These are phyloP conservation scores for Cucurbita maxima DNA, from an alignment of 306 rosid genomes.

Conservation along the genomic window DNA sequence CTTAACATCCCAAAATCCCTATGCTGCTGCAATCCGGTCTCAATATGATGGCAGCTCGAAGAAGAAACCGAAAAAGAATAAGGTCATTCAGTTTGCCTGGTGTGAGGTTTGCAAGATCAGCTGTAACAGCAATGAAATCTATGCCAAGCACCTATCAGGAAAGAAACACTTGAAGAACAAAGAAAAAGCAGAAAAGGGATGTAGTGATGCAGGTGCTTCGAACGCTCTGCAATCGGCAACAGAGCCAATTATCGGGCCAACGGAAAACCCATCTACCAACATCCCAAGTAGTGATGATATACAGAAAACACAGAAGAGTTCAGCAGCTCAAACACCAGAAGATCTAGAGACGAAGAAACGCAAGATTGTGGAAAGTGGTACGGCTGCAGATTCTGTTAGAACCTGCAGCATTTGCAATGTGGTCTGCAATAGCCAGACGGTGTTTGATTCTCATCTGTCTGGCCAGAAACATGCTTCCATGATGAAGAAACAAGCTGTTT, in stretches of 20 bases:
- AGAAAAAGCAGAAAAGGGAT: constrained; percentile 23
- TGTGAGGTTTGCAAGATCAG: constrained; percentile 50
- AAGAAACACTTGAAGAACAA: constrained; percentile 50
- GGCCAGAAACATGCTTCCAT: constrained; percentile 53
- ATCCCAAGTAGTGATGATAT: not conserved
- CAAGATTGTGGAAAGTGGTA: constrained; percentile 36
- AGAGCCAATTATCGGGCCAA: constrained; percentile 22
- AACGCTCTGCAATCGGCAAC: constrained; percentile 2
- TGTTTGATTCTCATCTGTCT: constrained; percentile 28
- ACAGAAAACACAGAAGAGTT: constrained; percentile 6
- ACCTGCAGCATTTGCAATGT: constrained; percentile 45
- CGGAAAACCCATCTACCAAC: constrained; percentile 25
- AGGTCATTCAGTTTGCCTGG: constrained; percentile 36
- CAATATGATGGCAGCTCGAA: constrained; percentile 16
- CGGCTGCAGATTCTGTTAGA: constrained; percentile 23
- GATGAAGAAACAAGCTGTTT: constrained; percentile 25
- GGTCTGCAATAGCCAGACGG: constrained; percentile 52
- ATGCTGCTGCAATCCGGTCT: constrained; percentile 27
- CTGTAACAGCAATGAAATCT: constrained; percentile 43
- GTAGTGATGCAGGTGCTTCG: not conserved
- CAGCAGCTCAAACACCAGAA: constrained; percentile 4
- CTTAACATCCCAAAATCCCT: constrained; percentile 23
- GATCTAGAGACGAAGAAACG: constrained; percentile 37
- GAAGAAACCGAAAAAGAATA: constrained; percentile 26
- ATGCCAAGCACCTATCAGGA: constrained; percentile 34